These are phyloP conservation scores for Codiaeum variegatum DNA, from an alignment of 441 rosid genomes.

Conservation along the genomic window DNA sequence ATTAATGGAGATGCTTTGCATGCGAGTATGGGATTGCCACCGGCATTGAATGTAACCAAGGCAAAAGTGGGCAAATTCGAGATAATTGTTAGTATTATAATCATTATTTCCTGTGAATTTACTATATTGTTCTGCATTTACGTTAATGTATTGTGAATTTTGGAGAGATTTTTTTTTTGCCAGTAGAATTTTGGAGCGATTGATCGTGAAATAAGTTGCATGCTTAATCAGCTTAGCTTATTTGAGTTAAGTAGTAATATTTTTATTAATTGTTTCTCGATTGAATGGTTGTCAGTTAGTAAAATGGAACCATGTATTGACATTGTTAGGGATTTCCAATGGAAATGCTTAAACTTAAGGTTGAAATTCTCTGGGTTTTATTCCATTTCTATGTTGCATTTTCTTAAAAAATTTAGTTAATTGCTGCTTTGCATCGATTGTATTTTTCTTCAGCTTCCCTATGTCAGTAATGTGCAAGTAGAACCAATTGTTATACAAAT, in stretches of 20 bases:
- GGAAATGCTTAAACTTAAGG: not conserved
- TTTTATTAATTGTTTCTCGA: not conserved
- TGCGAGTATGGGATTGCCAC: slow-evolving; percentile 98
- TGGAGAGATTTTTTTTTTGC: too few relatives aligned
- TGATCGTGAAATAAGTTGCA: not conserved
- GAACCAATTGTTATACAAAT: slow-evolving; percentile 90
- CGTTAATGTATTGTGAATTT: not conserved
- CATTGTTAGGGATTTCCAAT: not conserved
- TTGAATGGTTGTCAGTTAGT: not conserved
- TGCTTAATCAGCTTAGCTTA: not conserved
- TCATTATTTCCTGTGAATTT: not conserved
- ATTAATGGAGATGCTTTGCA: slow-evolving; percentile 95
- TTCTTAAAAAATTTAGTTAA: not conserved
- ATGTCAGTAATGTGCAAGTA: slow-evolving; percentile 79
- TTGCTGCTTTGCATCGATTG: not conserved
- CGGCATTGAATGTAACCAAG: slow-evolving; percentile 78
- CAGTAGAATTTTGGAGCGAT: not conserved
- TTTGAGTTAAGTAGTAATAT: not conserved
- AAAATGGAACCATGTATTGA: not conserved
- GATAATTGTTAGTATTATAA: slow-evolving; percentile 54
- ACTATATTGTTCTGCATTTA: not conserved
- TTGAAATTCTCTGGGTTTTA: slow-evolving; percentile 6
- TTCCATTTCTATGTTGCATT: slow-evolving; percentile 1
- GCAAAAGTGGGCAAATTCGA: slow-evolving; percentile 88
- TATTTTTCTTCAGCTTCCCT: slow-evolving; percentile 59